These are phyloP conservation scores for Basipetospora chlamydospora DNA, from an alignment of 2,329 filamentous ascomycete species.

Conservation along the genomic window DNA sequence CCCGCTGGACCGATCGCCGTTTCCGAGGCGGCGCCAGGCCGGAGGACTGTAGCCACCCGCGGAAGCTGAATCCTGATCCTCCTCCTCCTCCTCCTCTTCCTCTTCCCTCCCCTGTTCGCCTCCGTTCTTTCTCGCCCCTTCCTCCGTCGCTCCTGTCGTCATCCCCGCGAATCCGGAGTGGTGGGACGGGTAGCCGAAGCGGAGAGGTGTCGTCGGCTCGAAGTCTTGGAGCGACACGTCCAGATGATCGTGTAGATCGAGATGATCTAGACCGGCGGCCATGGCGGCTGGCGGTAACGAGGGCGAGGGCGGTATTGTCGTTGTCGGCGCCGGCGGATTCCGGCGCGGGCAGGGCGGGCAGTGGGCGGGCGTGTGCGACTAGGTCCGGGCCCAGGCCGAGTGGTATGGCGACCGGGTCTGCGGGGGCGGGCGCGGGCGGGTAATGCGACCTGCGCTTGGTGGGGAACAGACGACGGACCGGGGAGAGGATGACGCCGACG, in stretches of 20 bases:
- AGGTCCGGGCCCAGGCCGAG: conserved; percentile 1
- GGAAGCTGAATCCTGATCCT: conserved; percentile 32
- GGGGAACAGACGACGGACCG: conserved; percentile 3
- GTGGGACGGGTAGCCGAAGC: conserved; percentile 25
- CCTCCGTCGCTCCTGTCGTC: neutral
- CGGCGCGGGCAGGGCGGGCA: conserved; percentile 9
- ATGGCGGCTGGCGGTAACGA: conserved; percentile 5
- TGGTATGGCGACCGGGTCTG: conserved; percentile 11
- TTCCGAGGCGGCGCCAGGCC: conserved; percentile 45
- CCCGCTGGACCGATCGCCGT: conserved; percentile 41
- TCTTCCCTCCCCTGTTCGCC: too few species aligned
- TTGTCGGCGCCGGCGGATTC: neutral
- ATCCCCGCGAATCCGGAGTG: conserved; percentile 22
- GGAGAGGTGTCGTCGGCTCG: conserved; percentile 27
- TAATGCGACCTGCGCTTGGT: conserved; percentile 5
- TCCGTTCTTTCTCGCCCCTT: conserved; percentile 12
- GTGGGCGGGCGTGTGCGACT: conserved; percentile 5
- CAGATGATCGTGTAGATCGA: conserved; percentile 25
- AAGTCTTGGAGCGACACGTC: conserved; percentile 41
- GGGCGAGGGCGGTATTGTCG: conserved; percentile 7
- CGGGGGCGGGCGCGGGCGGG: conserved; percentile 9
- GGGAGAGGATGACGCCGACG: neutral
- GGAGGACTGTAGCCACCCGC: conserved; percentile 45
- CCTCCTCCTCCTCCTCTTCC: conserved; percentile 25
- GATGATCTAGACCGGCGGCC: too few species aligned